Base-by-base conservation (phyloP, 306 rosid genomes). In the Vicia sativa region DNA sequence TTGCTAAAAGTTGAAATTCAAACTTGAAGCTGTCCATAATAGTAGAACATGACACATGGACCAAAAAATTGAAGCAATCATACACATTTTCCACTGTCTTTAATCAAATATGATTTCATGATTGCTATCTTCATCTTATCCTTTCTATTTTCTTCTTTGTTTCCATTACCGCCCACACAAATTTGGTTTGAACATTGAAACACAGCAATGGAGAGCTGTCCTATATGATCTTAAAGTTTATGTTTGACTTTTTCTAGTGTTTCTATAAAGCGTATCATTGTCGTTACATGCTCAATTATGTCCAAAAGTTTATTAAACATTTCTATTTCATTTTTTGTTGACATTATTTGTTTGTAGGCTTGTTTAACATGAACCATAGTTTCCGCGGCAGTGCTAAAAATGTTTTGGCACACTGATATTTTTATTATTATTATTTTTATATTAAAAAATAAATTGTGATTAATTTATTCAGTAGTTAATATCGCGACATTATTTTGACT, bases 251-350 rank as follows among this genome's bases (percentile, higher is more conserved):
- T 76, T 48, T 9, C 4, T 2, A 54, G 10, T 48, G 18, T 18
- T n/a, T 16, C 37, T 11, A 29, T 46, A 72, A 80, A 76, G 84
- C 62, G 73, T 2, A 8, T 2, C 38, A 4, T 76, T 72, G 84
- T 80, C 81, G 18, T 80, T 58, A 66, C 74, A 21, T 80, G 72
- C 54, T 44, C 5, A 2, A 21, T 21, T 52, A 11, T 21, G n/a
- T 50, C 29, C 9, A 3, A 3, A 50, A 19, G 38, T 7, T 7
- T 7, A 34, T 7, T 34, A 34, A 34, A 34, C 2, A 9, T 6
- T 31, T 6, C 37, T 31, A 31, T 31, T 31, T 31, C 37, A 6
- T 31, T 31, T 31, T 31, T 31, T 31, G 37, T 31, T 31, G 37
- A 31, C 37, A 31, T 29, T 29, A 29, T 31, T 31, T 31, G 9